These are phyloP conservation scores for Ogataea populi-albae DNA, from an alignment of 805 yeast genomes.

Conservation along the genomic window DNA sequence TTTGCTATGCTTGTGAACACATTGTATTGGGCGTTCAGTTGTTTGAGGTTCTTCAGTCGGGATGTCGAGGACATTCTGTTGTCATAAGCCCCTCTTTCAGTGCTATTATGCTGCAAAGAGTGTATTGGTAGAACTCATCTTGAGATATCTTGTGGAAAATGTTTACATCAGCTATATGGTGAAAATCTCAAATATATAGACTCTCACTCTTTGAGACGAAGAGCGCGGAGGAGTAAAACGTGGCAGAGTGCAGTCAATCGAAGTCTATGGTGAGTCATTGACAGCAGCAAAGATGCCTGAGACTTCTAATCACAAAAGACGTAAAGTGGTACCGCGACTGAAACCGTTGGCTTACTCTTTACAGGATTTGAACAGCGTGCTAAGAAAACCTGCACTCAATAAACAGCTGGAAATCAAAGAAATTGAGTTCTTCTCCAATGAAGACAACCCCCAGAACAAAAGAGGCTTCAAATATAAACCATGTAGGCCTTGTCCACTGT, in stretches of 20 bases:
- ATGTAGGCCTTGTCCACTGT: slow-evolving; percentile 66
- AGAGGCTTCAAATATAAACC: slow-evolving; percentile 79
- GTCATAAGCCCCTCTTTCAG: no score
- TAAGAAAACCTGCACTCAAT: slow-evolving; percentile 20
- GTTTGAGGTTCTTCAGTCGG: slow-evolving; percentile 3
- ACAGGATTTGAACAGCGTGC: slow-evolving; percentile 25
- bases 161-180: no score
- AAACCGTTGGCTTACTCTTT: slow-evolving; percentile 35
- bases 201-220: no score
- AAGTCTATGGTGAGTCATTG: no score
- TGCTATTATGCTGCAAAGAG: no score
- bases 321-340: slow-evolving; percentile 26
- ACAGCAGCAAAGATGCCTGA: no score
- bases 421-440: slow-evolving; percentile 42
- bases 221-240: no score
- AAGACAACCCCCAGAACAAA: slow-evolving; percentile 79
- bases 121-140: no score
- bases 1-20: slow-evolving; percentile 41
- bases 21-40: slow-evolving; percentile 24
- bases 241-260: no score
- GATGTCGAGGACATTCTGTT: slow-evolving; percentile 3
- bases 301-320: no score
- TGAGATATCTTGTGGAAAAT: no score
- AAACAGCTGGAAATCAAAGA: slow-evolving; percentile 12
- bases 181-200: no score